Evolutionary conservation across 768 basidiomycete species (phyloP).

Genomic region (Termitomyces sp.): DNA sequence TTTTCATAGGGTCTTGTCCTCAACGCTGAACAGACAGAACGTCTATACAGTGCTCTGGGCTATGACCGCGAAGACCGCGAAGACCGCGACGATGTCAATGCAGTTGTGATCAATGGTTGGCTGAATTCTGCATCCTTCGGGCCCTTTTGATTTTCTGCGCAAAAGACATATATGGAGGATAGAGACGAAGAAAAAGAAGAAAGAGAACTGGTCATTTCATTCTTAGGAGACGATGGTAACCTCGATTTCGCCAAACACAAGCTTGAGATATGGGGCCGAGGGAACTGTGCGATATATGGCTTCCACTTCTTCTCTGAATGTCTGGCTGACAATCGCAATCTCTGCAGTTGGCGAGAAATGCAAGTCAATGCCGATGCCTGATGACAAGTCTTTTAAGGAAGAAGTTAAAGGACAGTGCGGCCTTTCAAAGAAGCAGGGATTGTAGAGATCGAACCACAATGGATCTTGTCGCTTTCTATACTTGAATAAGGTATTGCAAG

Average conservation of each 20-base stretch:
- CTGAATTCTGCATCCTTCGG: not conserved
- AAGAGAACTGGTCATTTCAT: not conserved
- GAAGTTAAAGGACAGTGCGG: not conserved
- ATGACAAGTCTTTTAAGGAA: not conserved
- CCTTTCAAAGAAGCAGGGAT: not conserved
- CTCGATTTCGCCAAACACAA: not conserved
- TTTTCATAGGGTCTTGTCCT: not conserved
- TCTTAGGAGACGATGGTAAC: not conserved
- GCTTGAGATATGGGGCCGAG: not conserved
- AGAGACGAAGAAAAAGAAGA: not conserved
- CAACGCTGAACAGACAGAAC: not conserved
- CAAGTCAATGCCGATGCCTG: not conserved
- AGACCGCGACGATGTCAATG: not conserved
- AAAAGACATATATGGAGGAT: not conserved
- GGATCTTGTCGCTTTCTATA: not conserved
- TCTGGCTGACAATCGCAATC: not conserved
- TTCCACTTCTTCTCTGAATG: no score
- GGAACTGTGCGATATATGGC: not conserved
- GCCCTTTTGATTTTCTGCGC: not conserved
- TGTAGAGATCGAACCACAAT: not conserved
- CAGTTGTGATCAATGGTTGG: not conserved
- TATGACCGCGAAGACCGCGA: not conserved
- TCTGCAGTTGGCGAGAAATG: not conserved
- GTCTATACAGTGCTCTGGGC: not conserved
- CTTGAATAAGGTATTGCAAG: not conserved